Base-by-base conservation (phyloP, 768 basidiomycete genomes). In the Xerocomellus chrysenteron region DNA sequence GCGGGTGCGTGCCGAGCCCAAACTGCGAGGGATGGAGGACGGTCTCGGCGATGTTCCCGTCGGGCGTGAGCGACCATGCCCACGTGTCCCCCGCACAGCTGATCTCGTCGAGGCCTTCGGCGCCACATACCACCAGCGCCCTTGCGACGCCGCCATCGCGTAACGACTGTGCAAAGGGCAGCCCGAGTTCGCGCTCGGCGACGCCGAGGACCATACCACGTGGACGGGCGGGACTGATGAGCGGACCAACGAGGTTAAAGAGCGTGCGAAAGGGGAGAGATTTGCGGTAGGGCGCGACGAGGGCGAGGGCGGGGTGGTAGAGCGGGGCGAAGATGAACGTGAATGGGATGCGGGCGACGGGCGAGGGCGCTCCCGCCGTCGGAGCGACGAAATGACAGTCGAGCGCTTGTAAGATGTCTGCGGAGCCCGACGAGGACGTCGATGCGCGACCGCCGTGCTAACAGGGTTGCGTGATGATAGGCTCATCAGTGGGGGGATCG, bases 221-320 rank as follows among this genome's bases (percentile, higher is more conserved):
- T 3, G 97, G 96, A 10, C 78, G 75, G 0, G 92, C 87, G 3
- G 96, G 96, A 73, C 96, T 98, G 73, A 96, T 88, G 40, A 98
- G 81, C 0, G 96, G 97, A 0, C 97, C 95, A 33, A 97, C 79
- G 56, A 94, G 76, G 74, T 99, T 98, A 82, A 97, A 98, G 77
- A 99, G 87, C 12, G 96, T 98, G 45, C 94, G 88, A 77, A 96
- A 98, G 45, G 94, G 93, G 50, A 98, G 83, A 0, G 85, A 75
- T 65, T 88, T 90, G 53, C 96, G 88, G 67, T 88, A 83, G 0
- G 96, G 94, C 0, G 88, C 89, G 61, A 98, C 79, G 54, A 81
- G 74, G 6, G 90, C 91, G 45, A 98, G 80, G 0, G 88, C 73
- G 2, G 95, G 95, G 73, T 98, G 94, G 73, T 94, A 98, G 68